A percentile compares a stretch with the other conserved stretches of the same genome.
phyloP scores from a whole-genome alignment of 108 stramenopile species.

The Cyclotella cryptica region DNA sequence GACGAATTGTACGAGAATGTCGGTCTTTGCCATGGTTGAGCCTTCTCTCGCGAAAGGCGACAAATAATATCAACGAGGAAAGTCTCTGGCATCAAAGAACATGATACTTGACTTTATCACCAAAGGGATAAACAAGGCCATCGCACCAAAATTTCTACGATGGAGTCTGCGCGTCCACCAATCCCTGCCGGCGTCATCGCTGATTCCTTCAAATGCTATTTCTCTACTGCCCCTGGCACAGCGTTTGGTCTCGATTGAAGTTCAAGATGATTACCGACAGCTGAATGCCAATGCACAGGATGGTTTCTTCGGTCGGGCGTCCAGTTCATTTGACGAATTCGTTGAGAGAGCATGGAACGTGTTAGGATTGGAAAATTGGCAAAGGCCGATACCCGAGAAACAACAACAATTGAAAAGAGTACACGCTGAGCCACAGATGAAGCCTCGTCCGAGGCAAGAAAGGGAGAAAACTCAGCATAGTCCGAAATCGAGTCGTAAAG shows the following conservation, averaged over 20 bases:
- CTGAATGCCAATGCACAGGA: neutral
- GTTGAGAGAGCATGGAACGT: constrained; percentile 48
- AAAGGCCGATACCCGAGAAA: constrained; percentile 21
- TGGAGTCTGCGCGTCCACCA: constrained; percentile 43
- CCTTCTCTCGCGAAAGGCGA: too few species aligned
- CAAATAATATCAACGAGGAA: neutral
- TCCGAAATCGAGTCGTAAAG: neutral
- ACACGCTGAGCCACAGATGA: constrained; percentile 12
- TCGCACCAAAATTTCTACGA: constrained; percentile 41
- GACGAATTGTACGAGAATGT: too few species aligned
- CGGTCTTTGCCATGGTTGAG: too few species aligned
- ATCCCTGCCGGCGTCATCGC: constrained; percentile 9
- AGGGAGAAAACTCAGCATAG: constrained; percentile 1
- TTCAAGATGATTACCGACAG: constrained; percentile 56
- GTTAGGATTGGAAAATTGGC: constrained; percentile 19
- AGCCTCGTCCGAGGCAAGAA: constrained; percentile 9
- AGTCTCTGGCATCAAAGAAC: neutral
- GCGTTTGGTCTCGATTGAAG: constrained; percentile 57
- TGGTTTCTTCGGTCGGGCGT: constrained; percentile 9
- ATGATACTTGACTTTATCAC: constrained; percentile 28
- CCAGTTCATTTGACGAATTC: constrained; percentile 40
- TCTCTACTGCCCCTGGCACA: constrained; percentile 63
- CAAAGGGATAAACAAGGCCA: constrained; percentile 38
- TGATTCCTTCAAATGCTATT: constrained; percentile 25
- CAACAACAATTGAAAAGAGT: constrained; percentile 1